These are phyloP conservation scores for Erodium moschatum DNA, from an alignment of 441 rosid genomes.

Conservation along the genomic window DNA sequence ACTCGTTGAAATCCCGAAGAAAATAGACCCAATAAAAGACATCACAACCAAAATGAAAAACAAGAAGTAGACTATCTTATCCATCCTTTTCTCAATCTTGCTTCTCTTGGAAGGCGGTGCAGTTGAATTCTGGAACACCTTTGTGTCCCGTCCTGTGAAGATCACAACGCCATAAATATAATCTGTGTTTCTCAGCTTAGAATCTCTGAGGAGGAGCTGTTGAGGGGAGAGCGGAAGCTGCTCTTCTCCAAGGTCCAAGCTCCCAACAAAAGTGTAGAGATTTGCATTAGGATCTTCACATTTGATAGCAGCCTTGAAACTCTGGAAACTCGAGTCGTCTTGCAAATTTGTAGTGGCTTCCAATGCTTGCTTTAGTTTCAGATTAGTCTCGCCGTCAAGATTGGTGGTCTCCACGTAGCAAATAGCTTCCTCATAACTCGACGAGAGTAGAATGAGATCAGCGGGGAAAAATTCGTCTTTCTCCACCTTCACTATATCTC, in stretches of 20 bases:
- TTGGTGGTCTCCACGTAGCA: constrained; percentile 96
- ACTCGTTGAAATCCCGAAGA: constrained; percentile 62
- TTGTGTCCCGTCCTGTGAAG: constrained; percentile 85
- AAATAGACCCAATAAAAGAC: constrained; percentile 55
- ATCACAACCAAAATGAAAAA: constrained; percentile 54
- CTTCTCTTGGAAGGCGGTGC: constrained; percentile 93
- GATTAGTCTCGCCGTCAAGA: constrained; percentile 89
- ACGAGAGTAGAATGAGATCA: constrained; percentile 76
- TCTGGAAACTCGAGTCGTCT: constrained; percentile 45
- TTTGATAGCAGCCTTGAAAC: constrained; percentile 56
- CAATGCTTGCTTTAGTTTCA: constrained; percentile 73
- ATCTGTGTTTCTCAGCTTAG: constrained; percentile 77
- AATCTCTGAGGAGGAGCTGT: constrained; percentile 84
- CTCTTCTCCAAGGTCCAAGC: constrained; percentile 51
- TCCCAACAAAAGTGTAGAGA: constrained; percentile 75
- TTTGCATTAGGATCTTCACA: constrained; percentile 95
- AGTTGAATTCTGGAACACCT: constrained; percentile 86
- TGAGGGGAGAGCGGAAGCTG: constrained; percentile 75
- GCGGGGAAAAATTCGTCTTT: constrained; percentile 85
- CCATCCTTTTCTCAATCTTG: constrained; percentile 78
- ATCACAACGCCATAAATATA: constrained; percentile 69
- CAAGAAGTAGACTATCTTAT: constrained; percentile 62
- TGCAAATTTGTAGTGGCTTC: constrained; percentile 48
- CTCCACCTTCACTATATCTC: constrained; percentile 72
- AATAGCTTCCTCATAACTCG: constrained; percentile 72